These are phyloP conservation scores for Sphagnum magellanicum DNA, from an alignment of 228 moss, liverwort and hornwort genomes.

Conservation along the genomic window DNA sequence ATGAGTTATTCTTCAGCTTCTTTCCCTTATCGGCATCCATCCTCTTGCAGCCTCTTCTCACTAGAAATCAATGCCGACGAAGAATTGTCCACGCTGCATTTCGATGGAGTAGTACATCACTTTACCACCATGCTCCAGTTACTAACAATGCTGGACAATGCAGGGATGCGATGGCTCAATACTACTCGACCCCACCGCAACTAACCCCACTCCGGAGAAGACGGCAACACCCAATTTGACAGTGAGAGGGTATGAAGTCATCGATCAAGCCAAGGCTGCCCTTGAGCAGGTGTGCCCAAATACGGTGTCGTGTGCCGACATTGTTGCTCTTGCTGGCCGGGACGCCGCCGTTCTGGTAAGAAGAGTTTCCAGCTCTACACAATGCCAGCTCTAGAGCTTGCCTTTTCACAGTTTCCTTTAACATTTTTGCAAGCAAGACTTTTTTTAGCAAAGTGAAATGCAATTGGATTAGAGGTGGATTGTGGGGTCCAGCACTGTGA, in stretches of 20 bases:
- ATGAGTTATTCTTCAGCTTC: too few relatives aligned
- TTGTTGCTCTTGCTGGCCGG: constrained; percentile 48
- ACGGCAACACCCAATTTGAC: constrained; percentile 37
- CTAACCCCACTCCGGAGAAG: constrained; percentile 39
- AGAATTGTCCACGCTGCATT: too few relatives aligned
- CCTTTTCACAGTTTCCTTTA: too few relatives aligned
- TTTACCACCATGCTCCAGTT: too few relatives aligned
- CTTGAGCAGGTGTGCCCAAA: constrained; percentile 36
- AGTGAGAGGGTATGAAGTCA: constrained; percentile 48
- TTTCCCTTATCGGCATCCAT: too few relatives aligned
- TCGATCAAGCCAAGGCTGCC: constrained; percentile 40
- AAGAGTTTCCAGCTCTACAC: neutral
- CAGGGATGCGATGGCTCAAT: constrained; percentile 60
- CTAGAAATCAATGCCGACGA: too few relatives aligned
- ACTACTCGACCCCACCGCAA: constrained; percentile 24
- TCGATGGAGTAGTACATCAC: too few relatives aligned
- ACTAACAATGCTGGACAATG: neutral
- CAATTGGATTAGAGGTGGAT: too few relatives aligned
- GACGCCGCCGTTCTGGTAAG: constrained; percentile 40
- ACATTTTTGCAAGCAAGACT: too few relatives aligned
- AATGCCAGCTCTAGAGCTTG: neutral
- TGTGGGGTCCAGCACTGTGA: too few relatives aligned
- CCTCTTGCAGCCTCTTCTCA: too few relatives aligned
- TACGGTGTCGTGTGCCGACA: constrained; percentile 47
- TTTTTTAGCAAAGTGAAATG: too few relatives aligned